Evolutionary conservation across 2,329 filamentous ascomycete species (phyloP).

Genomic region (Metarhizium humberi): DNA sequence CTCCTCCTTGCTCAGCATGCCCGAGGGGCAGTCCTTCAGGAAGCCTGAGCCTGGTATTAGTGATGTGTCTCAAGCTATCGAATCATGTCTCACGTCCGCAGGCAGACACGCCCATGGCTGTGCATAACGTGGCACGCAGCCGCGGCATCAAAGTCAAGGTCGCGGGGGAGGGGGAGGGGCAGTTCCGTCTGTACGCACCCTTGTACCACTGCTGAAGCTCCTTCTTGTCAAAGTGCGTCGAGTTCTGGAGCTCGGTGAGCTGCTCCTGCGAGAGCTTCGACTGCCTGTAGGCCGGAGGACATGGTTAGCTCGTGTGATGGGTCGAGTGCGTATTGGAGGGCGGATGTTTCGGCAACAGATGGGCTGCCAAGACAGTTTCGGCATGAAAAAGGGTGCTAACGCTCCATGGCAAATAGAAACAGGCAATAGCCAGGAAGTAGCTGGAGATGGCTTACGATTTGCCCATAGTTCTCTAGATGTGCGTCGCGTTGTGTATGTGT

Average conservation of each 20-base stretch:
- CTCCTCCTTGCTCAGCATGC: conserved; percentile 94
- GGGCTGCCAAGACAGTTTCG: neutral
- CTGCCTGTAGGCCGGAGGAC: conserved; percentile 51
- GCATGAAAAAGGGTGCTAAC: neutral
- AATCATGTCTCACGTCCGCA: neutral
- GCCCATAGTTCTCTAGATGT: conserved; percentile 3
- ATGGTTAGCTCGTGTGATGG: conserved; percentile 12
- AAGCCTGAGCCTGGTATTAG: conserved; percentile 57
- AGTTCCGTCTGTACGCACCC: conserved; percentile 43
- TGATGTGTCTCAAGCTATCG: neutral
- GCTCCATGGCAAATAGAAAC: neutral
- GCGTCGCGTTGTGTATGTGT: neutral
- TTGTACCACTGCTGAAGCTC: conserved; percentile 99
- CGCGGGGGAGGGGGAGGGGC: neutral
- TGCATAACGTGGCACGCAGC: neutral
- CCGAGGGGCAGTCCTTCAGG: conserved; percentile 94
- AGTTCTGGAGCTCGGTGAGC: conserved; percentile 89
- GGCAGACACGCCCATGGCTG: neutral
- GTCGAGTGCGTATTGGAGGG: neutral
- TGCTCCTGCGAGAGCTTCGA: conserved; percentile 97
- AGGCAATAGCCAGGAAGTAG: neutral
- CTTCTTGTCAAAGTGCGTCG: conserved; percentile 99
- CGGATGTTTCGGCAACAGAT: neutral
- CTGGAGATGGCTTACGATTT: conserved; percentile 7
- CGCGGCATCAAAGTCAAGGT: neutral